Conservation (phyloP, 495 filamentous ascomycete species). For the Trichoderma erinaceum region DNA sequence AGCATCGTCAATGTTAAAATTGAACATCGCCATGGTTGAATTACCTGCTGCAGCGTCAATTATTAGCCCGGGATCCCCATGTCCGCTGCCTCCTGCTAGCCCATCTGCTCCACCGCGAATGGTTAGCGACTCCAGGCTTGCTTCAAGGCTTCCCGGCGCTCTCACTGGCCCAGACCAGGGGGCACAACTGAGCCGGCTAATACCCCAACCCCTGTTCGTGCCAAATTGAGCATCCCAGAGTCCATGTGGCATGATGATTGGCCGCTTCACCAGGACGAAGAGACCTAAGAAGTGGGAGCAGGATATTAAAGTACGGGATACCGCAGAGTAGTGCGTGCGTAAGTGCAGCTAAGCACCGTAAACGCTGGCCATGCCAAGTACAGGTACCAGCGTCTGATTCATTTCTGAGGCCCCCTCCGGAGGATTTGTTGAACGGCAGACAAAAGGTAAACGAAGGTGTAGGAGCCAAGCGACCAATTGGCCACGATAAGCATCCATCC, state of each 20-base stretch:
- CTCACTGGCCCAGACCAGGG: slow-evolving; percentile 12
- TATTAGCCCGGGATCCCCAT: neutral
- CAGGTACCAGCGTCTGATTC: neutral
- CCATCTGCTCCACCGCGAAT: neutral
- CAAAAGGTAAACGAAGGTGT: neutral
- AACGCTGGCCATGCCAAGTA: neutral
- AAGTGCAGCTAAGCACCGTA: neutral
- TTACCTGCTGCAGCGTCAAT: neutral
- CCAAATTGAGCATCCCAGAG: slow-evolving; percentile 14
- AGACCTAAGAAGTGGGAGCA: neutral
- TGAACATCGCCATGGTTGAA: neutral
- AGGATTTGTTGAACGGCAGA: neutral
- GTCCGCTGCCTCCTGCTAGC: slow-evolving; percentile 1
- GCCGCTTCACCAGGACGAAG: neutral
- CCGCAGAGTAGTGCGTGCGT: neutral
- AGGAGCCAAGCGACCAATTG: too few species aligned
- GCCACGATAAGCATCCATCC: neutral
- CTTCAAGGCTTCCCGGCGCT: neutral
- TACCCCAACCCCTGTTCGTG: slow-evolving; percentile 1
- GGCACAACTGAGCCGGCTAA: slow-evolving; percentile 9
- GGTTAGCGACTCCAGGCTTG: slow-evolving; percentile 1
- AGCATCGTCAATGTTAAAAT: slow-evolving; percentile 4
- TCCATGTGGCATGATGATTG: slow-evolving; percentile 7
- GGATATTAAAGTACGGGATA: neutral
- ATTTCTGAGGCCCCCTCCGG: too few species aligned